Evolutionary conservation across 2,329 filamentous ascomycete species (phyloP).

Genomic region (Penicillium vulpinum): DNA sequence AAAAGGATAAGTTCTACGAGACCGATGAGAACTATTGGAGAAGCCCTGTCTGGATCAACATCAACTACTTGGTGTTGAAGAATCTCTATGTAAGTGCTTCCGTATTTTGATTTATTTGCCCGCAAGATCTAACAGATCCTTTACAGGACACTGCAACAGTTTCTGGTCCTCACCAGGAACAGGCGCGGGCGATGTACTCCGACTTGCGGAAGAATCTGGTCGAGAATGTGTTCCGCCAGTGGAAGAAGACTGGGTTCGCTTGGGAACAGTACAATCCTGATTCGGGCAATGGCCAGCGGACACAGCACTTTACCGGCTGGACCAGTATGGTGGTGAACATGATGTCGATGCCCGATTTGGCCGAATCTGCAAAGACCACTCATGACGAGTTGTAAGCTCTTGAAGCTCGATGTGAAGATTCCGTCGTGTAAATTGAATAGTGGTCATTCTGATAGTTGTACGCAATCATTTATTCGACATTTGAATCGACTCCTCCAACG

Average conservation of each 20-base stretch:
- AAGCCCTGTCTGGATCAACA: conserved; percentile 91
- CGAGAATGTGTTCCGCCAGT: conserved; percentile 81
- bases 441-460: conserved; percentile 6
- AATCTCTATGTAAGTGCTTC: conserved; percentile 71
- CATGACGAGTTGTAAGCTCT: conserved; percentile 53
- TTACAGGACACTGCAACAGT: conserved; percentile 63
- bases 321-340: conserved; percentile 98
- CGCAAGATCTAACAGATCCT: conserved; percentile 16
- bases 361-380: conserved; percentile 25
- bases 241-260: conserved; percentile 89
- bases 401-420: conserved; percentile 14
- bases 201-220: conserved; percentile 80
- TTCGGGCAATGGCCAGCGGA: conserved; percentile 88
- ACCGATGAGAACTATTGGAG: conserved; percentile 98
- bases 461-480: neutral
- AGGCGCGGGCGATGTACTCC: conserved; percentile 72
- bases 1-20: conserved; percentile 77
- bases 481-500: conserved; percentile 8
- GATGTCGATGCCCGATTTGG: conserved; percentile 84
- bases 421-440: conserved; percentile 15
- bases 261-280: conserved; percentile 99
- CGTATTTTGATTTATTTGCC: neutral
- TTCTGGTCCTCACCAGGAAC: conserved; percentile 65
- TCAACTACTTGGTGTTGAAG: conserved; percentile 84
- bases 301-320: conserved; percentile 98